Evolutionary conservation across 306 rosid genomes (phyloP).

Genomic region (Cajanus cajan): DNA sequence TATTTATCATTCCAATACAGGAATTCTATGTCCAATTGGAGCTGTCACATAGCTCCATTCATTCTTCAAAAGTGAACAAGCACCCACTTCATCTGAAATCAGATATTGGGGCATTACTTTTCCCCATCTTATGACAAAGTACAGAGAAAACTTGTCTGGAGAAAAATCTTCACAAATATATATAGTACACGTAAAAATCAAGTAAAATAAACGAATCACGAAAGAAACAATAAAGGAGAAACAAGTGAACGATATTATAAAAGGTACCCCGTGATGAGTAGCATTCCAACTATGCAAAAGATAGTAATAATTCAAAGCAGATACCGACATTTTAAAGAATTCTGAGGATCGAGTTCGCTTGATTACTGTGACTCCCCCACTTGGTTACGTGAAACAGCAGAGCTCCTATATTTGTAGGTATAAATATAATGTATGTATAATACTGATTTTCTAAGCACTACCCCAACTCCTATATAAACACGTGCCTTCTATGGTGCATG

Average conservation of each 20-base stretch:
- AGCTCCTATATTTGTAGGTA: background rate
- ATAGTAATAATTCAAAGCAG: slow-evolving; percentile 41
- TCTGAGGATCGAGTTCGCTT: slow-evolving; percentile 11
- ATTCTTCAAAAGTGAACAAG: background rate
- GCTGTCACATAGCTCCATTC: background rate
- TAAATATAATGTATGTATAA: slow-evolving; percentile 3
- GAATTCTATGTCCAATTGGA: background rate
- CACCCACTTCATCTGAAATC: background rate
- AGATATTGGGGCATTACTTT: background rate
- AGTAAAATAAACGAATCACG: slow-evolving; percentile 2
- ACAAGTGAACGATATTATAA: slow-evolving; percentile 24
- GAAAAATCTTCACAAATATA: background rate
- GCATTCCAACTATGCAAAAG: slow-evolving; percentile 45
- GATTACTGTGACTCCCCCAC: slow-evolving; percentile 23
- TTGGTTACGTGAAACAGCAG: slow-evolving; percentile 32
- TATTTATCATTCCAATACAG: background rate
- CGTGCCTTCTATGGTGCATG: background rate
- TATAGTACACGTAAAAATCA: background rate
- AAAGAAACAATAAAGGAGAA: background rate
- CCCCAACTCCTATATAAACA: slow-evolving; percentile 35
- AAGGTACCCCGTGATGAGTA: slow-evolving; percentile 49
- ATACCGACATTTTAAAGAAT: slow-evolving; percentile 27
- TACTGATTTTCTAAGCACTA: background rate
- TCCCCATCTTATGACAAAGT: background rate
- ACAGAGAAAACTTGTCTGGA: background rate